Percentiles rank a stretch among this genome's conserved stretches.
Conservation (phyloP, 345 rosid species). For the Camelina sativa region DNA sequence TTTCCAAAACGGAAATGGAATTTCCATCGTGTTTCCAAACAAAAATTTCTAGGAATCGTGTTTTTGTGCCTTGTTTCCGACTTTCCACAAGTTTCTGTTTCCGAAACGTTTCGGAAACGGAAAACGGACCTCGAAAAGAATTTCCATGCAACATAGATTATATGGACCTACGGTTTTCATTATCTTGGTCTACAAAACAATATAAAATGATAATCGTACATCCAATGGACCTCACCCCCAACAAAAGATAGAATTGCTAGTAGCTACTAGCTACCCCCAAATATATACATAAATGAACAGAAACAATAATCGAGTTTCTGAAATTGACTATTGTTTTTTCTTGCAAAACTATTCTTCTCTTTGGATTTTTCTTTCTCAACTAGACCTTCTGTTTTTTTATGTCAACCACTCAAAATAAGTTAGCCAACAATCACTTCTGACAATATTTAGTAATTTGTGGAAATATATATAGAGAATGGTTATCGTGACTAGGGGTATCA, state of each 20-base stretch:
- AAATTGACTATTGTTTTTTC: not conserved
- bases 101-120: too few species aligned
- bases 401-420: not conserved
- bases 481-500: not conserved
- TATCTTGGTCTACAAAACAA: conserved; percentile 17
- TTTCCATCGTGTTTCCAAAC: too few species aligned
- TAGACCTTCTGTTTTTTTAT: not conserved
- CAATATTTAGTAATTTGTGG: not conserved
- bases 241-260: not conserved
- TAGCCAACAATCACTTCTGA: too few species aligned
- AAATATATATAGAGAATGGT: not conserved
- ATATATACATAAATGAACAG: not conserved
- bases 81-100: too few species aligned
- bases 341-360: not conserved
- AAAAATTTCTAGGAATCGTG: too few species aligned
- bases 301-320: not conserved
- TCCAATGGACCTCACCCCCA: conserved; percentile 14
- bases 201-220: not conserved
- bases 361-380: not conserved
- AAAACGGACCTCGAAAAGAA: too few species aligned
- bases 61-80: too few species aligned
- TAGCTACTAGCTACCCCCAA: not conserved
- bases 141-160: too few species aligned
- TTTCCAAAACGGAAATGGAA: too few species aligned
- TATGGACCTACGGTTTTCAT: conserved; percentile 16